phyloP scores from a whole-genome alignment of 179 eudicot species.

The Kewa caespitosa region DNA sequence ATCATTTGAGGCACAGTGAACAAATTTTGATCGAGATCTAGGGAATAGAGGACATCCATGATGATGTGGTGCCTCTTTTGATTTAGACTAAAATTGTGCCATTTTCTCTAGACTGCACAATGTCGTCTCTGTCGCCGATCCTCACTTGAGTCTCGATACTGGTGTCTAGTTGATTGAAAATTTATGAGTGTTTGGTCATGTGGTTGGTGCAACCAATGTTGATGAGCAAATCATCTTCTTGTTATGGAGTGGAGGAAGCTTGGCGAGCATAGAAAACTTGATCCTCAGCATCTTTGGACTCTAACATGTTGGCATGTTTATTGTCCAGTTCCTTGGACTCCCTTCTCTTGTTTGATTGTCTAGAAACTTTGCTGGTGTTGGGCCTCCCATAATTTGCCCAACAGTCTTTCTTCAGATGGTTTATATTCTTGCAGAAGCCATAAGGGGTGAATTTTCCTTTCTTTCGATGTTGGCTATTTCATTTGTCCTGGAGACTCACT shows the following conservation, averaged over 20 bases:
- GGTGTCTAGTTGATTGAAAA: slow-evolving; percentile 1
- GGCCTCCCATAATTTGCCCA: slow-evolving; percentile 8
- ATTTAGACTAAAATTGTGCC: slow-evolving; percentile 7
- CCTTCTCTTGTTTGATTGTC: not conserved
- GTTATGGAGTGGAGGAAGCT: not conserved
- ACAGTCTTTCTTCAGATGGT: slow-evolving; percentile 9
- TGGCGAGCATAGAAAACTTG: not conserved
- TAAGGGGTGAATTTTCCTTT: slow-evolving; percentile 16
- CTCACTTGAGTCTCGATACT: not conserved
- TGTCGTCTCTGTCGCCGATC: slow-evolving; percentile 10
- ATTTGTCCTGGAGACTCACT: not conserved
- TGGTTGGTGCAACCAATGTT: slow-evolving; percentile 17
- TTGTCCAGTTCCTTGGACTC: not conserved
- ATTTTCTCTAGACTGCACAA: not conserved
- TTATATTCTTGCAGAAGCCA: slow-evolving; percentile 6
- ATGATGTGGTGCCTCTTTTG: slow-evolving; percentile 7
- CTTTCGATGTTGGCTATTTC: not conserved
- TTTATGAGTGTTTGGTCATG: slow-evolving; percentile 10
- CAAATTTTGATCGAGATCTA: slow-evolving; percentile 11
- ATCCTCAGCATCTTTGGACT: not conserved
- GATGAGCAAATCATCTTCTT: slow-evolving; percentile 7
- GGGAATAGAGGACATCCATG: slow-evolving; percentile 7
- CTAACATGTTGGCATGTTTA: not conserved
- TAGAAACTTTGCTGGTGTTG: not conserved
- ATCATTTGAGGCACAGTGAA: slow-evolving; percentile 13